phyloP scores from a whole-genome alignment of 768 basidiomycete genomes.

The Boletus insuetus region DNA sequence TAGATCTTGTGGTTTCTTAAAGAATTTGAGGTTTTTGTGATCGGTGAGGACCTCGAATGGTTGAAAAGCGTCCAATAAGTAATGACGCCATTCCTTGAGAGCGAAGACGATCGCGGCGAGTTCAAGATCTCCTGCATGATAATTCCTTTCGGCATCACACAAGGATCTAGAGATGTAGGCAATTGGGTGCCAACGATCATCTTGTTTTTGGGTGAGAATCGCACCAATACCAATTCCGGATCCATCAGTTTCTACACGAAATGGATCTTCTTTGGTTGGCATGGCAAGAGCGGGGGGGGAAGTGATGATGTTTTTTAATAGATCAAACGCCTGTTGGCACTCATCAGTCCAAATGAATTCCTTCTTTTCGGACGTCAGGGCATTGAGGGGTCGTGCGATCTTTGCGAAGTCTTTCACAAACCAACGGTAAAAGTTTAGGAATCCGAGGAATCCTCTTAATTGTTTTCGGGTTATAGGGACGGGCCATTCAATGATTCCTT shows the following conservation, averaged over 20 bases:
- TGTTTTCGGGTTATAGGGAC: fast-evolving
- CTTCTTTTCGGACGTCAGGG: not conserved
- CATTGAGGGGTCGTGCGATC: not conserved
- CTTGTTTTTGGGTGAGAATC: not conserved
- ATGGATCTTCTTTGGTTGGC: not conserved
- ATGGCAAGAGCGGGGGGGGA: not conserved
- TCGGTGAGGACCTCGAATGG: too few species aligned
- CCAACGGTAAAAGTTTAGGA: not conserved
- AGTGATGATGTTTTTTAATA: not conserved
- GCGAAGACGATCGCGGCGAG: too few species aligned
- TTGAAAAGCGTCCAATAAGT: too few species aligned
- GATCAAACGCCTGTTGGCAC: not conserved
- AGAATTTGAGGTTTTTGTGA: too few species aligned
- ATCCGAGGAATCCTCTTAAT: not conserved
- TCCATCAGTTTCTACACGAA: not conserved
- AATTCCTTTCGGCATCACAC: too few species aligned
- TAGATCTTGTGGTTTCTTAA: too few species aligned
- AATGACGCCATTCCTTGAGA: too few species aligned
- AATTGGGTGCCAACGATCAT: too few species aligned
- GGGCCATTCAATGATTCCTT: not conserved
- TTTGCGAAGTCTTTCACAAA: not conserved
- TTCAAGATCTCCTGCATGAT: too few species aligned
- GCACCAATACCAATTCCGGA: not conserved
- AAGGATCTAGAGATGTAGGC: too few species aligned
- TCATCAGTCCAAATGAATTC: not conserved